These are phyloP conservation scores for Phialemoniopsis sp. DNA, from an alignment of 2,329 filamentous ascomycete species.

Conservation along the genomic window DNA sequence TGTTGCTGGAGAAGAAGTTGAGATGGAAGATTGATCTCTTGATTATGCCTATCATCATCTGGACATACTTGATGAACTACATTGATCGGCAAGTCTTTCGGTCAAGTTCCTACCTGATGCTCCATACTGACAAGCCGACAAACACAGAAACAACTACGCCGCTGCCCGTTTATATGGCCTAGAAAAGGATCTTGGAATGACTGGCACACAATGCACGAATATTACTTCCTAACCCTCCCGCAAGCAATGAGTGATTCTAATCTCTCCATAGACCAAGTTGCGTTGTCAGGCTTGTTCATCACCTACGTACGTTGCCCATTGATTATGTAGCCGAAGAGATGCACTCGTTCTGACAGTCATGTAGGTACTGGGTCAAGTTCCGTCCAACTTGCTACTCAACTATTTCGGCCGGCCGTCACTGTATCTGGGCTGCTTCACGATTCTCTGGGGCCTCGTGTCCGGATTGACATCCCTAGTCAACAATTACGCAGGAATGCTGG, in stretches of 20 bases:
- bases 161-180: constrained; percentile 1
- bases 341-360: no score
- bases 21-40: constrained; percentile 58
- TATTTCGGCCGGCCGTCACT: constrained; percentile 40
- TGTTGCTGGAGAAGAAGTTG: constrained; percentile 44
- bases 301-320: no score
- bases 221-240: no score
- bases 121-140: constrained; percentile 9
- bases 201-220: no score
- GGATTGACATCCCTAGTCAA: constrained; percentile 29
- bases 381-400: constrained; percentile 47
- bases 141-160: constrained; percentile 2
- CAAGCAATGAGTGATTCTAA: no score
- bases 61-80: constrained; percentile 66
- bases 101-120: no score
- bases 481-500: constrained; percentile 28
- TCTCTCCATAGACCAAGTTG: no score
- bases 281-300: no score
- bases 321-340: no score
- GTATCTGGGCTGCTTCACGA: no score
- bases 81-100: no score
- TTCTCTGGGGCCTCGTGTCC: constrained; percentile 44
- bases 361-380: constrained; percentile 48
- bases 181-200: no score
- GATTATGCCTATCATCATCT: constrained; percentile 55